Conservation (phyloP, 495 filamentous ascomycete species). For the Halenospora varia region DNA sequence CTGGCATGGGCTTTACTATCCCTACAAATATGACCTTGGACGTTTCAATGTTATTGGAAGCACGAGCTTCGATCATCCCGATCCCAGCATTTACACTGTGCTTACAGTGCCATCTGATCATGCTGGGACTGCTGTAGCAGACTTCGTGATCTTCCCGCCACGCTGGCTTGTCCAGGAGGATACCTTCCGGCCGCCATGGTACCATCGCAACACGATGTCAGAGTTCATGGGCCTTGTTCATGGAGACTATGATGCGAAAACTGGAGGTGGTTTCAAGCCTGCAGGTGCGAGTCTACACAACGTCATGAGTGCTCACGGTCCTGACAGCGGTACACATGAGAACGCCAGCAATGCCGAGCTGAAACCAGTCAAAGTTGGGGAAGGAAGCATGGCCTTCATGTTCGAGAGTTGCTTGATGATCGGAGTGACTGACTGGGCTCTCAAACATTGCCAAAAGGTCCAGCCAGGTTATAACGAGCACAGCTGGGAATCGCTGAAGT, state of each 20-base stretch:
- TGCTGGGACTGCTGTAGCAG: slow-evolving; percentile 69
- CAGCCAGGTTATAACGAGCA: slow-evolving; percentile 80
- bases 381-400: slow-evolving; percentile 63
- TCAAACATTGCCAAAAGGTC: slow-evolving; percentile 78
- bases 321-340: slow-evolving; percentile 59
- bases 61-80: slow-evolving; percentile 74
- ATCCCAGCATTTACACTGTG: slow-evolving; percentile 78
- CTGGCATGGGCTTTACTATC: slow-evolving; percentile 77
- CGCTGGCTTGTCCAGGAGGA: slow-evolving; percentile 74
- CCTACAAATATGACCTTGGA: slow-evolving; percentile 80
- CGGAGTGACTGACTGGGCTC: slow-evolving; percentile 87
- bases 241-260: slow-evolving; percentile 58
- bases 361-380: slow-evolving; percentile 48
- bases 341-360: slow-evolving; percentile 54
- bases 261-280: slow-evolving; percentile 53
- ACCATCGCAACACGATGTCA: slow-evolving; percentile 83
- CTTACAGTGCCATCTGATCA: slow-evolving; percentile 60
- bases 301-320: slow-evolving; percentile 57
- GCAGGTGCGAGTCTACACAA: slow-evolving; percentile 56
- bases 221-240: slow-evolving; percentile 75
- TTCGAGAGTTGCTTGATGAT: slow-evolving; percentile 74
- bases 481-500: slow-evolving; percentile 76
- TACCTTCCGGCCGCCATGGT: slow-evolving; percentile 81
- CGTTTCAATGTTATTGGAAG: slow-evolving; percentile 75
- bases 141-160: slow-evolving; percentile 83